A percentile compares a stretch with the other conserved stretches of the same genome.
Conservation (phyloP, 371 early-diverging fungal species). For the Mucor velutinosus region DNA sequence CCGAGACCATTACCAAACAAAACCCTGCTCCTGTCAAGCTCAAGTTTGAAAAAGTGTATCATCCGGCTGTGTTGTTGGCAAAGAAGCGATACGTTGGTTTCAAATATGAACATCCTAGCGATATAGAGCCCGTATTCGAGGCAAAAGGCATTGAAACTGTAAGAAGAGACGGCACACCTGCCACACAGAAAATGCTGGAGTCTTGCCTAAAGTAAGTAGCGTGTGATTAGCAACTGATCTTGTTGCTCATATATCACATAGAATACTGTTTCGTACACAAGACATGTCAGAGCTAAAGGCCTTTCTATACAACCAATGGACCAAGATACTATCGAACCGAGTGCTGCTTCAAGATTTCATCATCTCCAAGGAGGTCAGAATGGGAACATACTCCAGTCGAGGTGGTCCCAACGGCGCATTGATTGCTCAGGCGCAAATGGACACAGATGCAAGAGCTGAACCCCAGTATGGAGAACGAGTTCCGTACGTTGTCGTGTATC, state of each 20-base stretch:
- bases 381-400: conserved; percentile 56
- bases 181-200: conserved; percentile 78
- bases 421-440: conserved; percentile 68
- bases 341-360: conserved; percentile 77
- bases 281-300: conserved; percentile 80
- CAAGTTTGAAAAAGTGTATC: conserved; percentile 93
- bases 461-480: conserved; percentile 89
- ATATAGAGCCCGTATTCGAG: conserved; percentile 77
- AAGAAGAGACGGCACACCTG: conserved; percentile 82
- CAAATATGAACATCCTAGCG: conserved; percentile 66
- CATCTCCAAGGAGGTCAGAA: conserved; percentile 82
- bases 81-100: conserved; percentile 93
- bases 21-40: conserved; percentile 84
- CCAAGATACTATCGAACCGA: conserved; percentile 68
- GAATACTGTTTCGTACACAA: conserved; percentile 76
- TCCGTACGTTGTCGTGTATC: conserved; percentile 81
- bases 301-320: conserved; percentile 72
- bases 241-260: conserved; percentile 13
- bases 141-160: conserved; percentile 96
- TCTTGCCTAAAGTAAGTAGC: conserved; percentile 66
- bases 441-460: conserved; percentile 68
- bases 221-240: neutral
- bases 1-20: conserved; percentile 66
- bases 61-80: conserved; percentile 81
- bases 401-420: conserved; percentile 77